Percentiles rank a stretch among this genome's conserved stretches.
These are phyloP conservation scores for Chlorella ohadii DNA, from an alignment of 139 green algal genomes.

Conservation along the genomic window DNA sequence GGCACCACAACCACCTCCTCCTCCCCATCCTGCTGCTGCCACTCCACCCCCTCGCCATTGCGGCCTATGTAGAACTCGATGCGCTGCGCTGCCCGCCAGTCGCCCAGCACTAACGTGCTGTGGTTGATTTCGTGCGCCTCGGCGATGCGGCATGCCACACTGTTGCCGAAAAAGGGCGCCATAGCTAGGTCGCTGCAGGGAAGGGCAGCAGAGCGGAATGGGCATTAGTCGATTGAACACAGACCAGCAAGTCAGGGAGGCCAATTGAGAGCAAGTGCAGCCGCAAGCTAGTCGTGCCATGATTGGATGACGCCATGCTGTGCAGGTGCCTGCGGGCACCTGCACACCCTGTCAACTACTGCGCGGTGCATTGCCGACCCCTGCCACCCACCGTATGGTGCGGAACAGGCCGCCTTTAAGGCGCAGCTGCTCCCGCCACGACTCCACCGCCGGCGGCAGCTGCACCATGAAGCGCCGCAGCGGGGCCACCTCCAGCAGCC, in stretches of 20 bases:
- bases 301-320: too few relatives aligned
- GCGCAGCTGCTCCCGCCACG: slow-evolving; percentile 42
- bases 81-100: slow-evolving; percentile 59
- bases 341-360: background rate
- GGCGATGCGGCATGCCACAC: slow-evolving; percentile 47
- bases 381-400: background rate
- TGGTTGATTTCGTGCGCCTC: slow-evolving; percentile 39
- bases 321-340: too few relatives aligned
- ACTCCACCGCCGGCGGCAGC: slow-evolving; percentile 43
- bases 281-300: too few relatives aligned
- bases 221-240: too few relatives aligned
- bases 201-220: too few relatives aligned
- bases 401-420: slow-evolving; percentile 27
- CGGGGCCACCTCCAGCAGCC: slow-evolving; percentile 28
- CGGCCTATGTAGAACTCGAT: slow-evolving; percentile 44
- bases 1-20: background rate
- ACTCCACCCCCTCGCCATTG: background rate
- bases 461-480: slow-evolving; percentile 41
- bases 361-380: background rate
- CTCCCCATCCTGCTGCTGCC: background rate
- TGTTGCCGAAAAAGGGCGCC: slow-evolving; percentile 62
- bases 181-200: slow-evolving; percentile 49
- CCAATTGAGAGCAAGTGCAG: too few relatives aligned
- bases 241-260: too few relatives aligned
- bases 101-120: slow-evolving; percentile 50